A percentile compares a stretch with the other conserved stretches of the same genome.
phyloP scores from a whole-genome alignment of 495 filamentous ascomycete species.

The Penicillium coffeae region DNA sequence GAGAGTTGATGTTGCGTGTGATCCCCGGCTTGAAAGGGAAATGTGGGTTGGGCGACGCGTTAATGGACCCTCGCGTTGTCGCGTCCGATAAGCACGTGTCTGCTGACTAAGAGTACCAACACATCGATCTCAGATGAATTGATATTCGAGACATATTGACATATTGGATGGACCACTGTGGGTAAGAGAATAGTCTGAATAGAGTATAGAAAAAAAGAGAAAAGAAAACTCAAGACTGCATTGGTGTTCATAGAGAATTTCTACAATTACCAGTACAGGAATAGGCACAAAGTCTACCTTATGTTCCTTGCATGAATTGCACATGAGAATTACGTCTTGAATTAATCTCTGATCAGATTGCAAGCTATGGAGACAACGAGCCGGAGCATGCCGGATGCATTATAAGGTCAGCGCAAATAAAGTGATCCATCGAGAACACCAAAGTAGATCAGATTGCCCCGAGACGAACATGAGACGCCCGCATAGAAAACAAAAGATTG shows the following conservation, averaged over 20 bases:
- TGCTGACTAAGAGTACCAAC: constrained; percentile 8
- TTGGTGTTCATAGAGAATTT: too few relatives aligned
- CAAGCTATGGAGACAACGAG: constrained; percentile 5
- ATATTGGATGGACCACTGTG: too few relatives aligned
- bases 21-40: constrained; percentile 5
- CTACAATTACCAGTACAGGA: too few relatives aligned
- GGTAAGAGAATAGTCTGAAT: too few relatives aligned
- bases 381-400: constrained; percentile 14
- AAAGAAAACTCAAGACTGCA: too few relatives aligned
- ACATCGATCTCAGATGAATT: too few relatives aligned
- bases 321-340: constrained; percentile 4
- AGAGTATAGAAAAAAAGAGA: too few relatives aligned
- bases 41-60: constrained; percentile 18
- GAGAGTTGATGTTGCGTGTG: background rate
- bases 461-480: background rate
- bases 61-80: constrained; percentile 21
- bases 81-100: constrained; percentile 27
- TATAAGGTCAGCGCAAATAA: background rate
- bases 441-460: background rate
- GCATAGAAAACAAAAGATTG: background rate
- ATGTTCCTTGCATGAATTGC: too few relatives aligned
- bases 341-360: constrained; percentile 16
- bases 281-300: too few relatives aligned
- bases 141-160: too few relatives aligned
- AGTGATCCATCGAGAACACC: constrained; percentile 1